phyloP scores from a whole-genome alignment of 2,329 filamentous ascomycete species.

The Venturia oleaginea region DNA sequence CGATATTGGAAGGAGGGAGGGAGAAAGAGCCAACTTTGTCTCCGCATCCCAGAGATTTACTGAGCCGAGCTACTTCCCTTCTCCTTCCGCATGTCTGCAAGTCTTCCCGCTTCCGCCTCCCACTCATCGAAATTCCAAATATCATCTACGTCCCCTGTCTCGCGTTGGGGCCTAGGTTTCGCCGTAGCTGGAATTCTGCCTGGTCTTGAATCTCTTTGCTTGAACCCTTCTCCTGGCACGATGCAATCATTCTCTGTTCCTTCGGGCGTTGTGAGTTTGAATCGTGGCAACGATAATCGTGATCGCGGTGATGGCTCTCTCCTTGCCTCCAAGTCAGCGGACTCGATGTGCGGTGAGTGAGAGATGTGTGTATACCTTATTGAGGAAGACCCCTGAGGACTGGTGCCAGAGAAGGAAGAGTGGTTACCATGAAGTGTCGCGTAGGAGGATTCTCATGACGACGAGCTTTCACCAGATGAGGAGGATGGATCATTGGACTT shows the following conservation, averaged over 20 bases:
- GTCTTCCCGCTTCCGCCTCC: neutral
- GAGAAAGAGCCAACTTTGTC: neutral
- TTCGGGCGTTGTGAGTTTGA: neutral
- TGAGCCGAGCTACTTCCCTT: neutral
- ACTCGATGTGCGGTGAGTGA: neutral
- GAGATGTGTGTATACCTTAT: neutral
- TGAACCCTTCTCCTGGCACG: neutral
- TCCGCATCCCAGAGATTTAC: neutral
- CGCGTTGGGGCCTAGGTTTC: neutral
- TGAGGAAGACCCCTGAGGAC: neutral
- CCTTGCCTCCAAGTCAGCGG: neutral
- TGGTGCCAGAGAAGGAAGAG: neutral
- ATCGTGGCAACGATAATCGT: neutral
- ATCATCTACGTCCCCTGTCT: neutral
- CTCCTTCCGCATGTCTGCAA: neutral
- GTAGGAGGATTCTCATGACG: neutral
- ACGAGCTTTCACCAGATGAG: neutral
- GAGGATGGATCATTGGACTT: neutral
- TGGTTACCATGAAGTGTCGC: neutral
- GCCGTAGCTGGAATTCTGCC: neutral
- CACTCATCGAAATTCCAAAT: slow-evolving; percentile 1
- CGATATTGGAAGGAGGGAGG: neutral
- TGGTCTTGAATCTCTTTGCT: neutral
- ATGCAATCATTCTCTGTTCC: neutral
- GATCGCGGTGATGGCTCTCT: neutral